Conservation (phyloP, 2,329 filamentous ascomycete genomes). For the Paramyrothecium roridum region DNA sequence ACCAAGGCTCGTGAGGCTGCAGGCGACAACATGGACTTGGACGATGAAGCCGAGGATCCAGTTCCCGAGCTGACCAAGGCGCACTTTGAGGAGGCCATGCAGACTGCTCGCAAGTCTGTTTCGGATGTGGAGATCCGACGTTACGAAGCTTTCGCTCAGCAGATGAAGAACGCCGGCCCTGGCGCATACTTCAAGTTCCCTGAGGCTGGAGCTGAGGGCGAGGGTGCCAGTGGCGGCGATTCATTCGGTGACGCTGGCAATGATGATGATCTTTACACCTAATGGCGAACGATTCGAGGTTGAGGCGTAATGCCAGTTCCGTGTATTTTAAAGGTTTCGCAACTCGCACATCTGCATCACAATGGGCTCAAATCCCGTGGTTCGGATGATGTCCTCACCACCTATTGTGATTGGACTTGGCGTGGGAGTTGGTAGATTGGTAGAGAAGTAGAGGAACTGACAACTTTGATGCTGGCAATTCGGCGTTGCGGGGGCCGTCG, state of each 20-base stretch:
- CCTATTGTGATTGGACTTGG: constrained; percentile 13
- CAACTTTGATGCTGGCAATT: constrained; percentile 8
- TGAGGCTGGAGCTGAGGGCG: constrained; percentile 64
- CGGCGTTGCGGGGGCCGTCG: no score
- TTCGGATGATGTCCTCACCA: constrained; percentile 12
- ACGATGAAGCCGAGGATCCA: constrained; percentile 80
- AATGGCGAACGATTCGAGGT: constrained; percentile 28
- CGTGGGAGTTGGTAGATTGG: constrained; percentile 33
- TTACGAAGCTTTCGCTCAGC: constrained; percentile 97
- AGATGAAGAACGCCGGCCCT: constrained; percentile 97
- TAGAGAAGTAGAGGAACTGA: constrained; percentile 17
- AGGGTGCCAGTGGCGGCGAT: constrained; percentile 54
- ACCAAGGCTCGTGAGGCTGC: constrained; percentile 84
- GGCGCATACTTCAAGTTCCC: constrained; percentile 99
- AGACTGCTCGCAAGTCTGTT: constrained; percentile 87
- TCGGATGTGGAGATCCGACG: constrained; percentile 95
- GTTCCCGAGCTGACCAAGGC: constrained; percentile 94
- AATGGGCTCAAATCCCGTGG: constrained; percentile 11
- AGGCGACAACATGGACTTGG: constrained; percentile 69
- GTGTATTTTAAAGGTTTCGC: constrained; percentile 46
- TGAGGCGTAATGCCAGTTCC: constrained; percentile 18
- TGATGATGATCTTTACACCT: constrained; percentile 97
- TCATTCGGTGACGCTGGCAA: constrained; percentile 83
- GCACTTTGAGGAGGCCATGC: constrained; percentile 99
- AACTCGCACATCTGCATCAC: constrained; percentile 29